These are phyloP conservation scores for Boletus reticulatus DNA, from an alignment of 768 basidiomycete species.

Conservation along the genomic window DNA sequence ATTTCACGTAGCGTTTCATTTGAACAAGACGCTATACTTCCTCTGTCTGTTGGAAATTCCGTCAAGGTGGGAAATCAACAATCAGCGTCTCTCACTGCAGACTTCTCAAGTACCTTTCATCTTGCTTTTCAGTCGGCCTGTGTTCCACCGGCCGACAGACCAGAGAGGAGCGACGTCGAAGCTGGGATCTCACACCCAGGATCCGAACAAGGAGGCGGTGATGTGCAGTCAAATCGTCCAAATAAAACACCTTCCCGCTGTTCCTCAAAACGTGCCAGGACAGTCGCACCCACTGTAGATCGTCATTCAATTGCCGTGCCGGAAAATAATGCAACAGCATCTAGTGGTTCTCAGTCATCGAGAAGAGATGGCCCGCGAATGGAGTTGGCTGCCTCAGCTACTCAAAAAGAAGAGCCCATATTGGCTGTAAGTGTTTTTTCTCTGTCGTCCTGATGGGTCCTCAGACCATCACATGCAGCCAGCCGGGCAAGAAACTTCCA, in stretches of 20 bases:
- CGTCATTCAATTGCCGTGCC: neutral
- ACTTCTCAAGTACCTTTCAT: neutral
- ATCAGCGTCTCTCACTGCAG: neutral
- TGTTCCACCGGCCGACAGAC: too few species aligned
- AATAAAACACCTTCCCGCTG: neutral
- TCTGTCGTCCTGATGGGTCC: neutral
- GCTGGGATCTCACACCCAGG: neutral
- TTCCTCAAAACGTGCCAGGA: constrained; percentile 5
- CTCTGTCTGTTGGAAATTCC: neutral
- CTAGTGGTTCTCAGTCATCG: neutral
- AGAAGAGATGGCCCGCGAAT: neutral
- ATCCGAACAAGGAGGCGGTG: neutral
- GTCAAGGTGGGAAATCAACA: neutral
- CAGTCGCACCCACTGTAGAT: neutral
- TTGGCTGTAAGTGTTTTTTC: constrained; percentile 3
- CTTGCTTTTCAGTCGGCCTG: neutral
- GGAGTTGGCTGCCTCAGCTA: neutral
- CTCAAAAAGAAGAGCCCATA: neutral
- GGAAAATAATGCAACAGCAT: neutral
- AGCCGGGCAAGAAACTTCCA: neutral
- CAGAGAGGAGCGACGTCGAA: neutral
- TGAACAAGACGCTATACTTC: neutral
- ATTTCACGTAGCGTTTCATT: neutral
- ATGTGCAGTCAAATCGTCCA: neutral
- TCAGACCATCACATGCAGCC: neutral